Percentiles rank a stretch among this genome's conserved stretches.
phyloP scores from a whole-genome alignment of 2,329 filamentous ascomycete genomes.

The Coniochaeta ligniaria region DNA sequence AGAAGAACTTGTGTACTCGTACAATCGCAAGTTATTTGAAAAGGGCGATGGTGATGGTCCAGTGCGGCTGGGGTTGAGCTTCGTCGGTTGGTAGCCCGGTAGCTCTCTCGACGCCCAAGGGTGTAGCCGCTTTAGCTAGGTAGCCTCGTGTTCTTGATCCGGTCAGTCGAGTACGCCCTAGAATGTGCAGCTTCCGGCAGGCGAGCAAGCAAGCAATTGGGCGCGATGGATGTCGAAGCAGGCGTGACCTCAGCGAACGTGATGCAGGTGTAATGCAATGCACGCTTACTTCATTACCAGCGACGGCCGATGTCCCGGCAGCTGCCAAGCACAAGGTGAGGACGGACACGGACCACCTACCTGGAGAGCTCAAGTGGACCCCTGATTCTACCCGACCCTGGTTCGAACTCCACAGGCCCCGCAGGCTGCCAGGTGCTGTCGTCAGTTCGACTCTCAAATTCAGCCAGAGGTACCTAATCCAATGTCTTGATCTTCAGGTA shows the following conservation, averaged over 20 bases:
- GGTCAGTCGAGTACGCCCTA: background rate
- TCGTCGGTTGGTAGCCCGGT: background rate
- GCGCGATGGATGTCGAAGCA: background rate
- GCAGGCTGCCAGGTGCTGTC: background rate
- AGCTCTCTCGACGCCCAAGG: background rate
- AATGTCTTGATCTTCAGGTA: no score
- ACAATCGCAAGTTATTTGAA: background rate
- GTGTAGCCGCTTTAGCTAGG: background rate
- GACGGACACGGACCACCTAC: background rate
- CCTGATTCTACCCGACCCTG: background rate
- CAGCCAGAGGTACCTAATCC: no score
- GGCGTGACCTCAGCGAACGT: background rate
- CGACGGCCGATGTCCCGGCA: background rate
- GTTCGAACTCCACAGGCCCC: background rate
- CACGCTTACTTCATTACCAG: background rate
- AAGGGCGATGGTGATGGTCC: background rate
- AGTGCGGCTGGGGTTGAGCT: background rate
- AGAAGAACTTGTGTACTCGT: background rate
- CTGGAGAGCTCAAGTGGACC: background rate
- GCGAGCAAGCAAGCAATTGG: background rate
- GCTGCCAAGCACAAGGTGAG: background rate
- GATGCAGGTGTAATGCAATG: conserved; percentile 1
- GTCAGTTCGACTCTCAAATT: background rate
- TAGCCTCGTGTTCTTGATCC: background rate
- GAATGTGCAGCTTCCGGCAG: background rate